A percentile compares a stretch with the other conserved stretches of the same genome.
phyloP scores from a whole-genome alignment of 208 protist genomes.

The Acanthamoeba castellanii region DNA sequence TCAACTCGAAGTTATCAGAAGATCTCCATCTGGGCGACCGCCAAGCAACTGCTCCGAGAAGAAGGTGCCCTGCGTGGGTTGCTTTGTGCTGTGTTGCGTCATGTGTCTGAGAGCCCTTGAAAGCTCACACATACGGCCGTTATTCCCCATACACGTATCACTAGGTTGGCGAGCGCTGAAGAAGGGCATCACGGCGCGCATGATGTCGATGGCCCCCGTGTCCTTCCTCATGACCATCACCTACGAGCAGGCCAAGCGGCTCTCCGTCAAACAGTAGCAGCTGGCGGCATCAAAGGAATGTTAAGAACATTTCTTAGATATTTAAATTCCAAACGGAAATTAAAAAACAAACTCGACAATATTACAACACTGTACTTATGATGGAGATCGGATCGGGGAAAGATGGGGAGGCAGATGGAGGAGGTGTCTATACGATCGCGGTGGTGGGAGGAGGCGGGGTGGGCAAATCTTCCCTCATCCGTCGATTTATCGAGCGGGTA shows the following conservation, averaged over 20 bases:
- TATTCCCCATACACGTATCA: background rate
- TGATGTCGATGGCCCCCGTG: constrained; percentile 57
- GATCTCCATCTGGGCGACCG: constrained; percentile 38
- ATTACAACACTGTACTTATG: background rate
- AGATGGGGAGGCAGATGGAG: background rate
- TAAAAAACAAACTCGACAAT: background rate
- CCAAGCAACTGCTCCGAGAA: constrained; percentile 28
- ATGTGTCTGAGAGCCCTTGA: background rate
- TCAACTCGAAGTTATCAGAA: background rate
- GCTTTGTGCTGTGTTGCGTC: no score
- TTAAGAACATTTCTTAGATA: background rate
- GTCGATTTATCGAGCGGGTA: background rate
- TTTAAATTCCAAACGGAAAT: background rate
- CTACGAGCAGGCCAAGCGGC: constrained; percentile 45
- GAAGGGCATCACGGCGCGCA: constrained; percentile 62
- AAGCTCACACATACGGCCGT: background rate
- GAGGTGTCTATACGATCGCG: constrained; percentile 30
- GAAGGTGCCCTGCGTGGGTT: background rate
- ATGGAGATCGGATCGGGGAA: background rate
- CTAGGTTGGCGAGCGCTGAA: constrained; percentile 17
- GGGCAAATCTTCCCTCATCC: constrained; percentile 68
- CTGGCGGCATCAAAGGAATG: no score
- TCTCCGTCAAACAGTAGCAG: constrained; percentile 9
- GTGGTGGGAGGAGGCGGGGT: constrained; percentile 20
- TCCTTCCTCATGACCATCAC: constrained; percentile 66